These are phyloP conservation scores for Calonectria ilicicola DNA, from an alignment of 2,329 filamentous ascomycete genomes.

Conservation along the genomic window DNA sequence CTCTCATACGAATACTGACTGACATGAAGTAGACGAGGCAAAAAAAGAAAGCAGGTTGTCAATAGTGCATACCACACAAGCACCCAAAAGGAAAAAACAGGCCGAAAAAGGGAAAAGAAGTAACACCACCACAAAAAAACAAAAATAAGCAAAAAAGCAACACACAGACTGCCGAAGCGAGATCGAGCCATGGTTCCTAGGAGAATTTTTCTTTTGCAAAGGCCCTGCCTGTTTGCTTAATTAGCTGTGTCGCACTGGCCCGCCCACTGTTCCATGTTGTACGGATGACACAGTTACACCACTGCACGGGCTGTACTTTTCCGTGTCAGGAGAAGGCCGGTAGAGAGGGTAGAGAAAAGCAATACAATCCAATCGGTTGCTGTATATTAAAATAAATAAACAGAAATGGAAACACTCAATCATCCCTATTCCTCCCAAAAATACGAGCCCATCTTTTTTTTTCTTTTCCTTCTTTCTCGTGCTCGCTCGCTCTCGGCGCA, in stretches of 20 bases:
- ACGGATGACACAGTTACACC: constrained; percentile 2
- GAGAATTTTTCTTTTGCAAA: not conserved
- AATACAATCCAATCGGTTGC: not conserved
- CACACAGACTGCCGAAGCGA: not conserved
- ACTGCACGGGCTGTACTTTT: not conserved
- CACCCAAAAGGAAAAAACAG: not conserved
- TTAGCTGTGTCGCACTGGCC: not conserved
- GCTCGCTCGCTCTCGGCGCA: not conserved
- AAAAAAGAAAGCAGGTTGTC: not conserved
- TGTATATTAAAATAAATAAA: not conserved
- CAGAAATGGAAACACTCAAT: not conserved
- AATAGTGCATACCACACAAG: not conserved
- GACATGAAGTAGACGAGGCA: not conserved
- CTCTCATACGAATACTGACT: not conserved
- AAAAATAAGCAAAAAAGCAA: not conserved
- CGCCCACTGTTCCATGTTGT: constrained; percentile 1
- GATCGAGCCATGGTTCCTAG: not conserved
- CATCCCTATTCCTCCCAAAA: not conserved
- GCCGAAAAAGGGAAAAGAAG: not conserved
- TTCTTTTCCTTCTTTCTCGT: not conserved
- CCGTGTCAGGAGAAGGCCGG: not conserved
- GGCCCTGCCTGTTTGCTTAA: not conserved
- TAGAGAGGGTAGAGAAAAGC: not conserved
- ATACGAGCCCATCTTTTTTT: not conserved
- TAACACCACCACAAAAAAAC: no score